Percentiles rank a stretch among this genome's conserved stretches.
Evolutionary conservation across 1,284 basidiomycete species (phyloP).

Genomic region (Irpex sp.): DNA sequence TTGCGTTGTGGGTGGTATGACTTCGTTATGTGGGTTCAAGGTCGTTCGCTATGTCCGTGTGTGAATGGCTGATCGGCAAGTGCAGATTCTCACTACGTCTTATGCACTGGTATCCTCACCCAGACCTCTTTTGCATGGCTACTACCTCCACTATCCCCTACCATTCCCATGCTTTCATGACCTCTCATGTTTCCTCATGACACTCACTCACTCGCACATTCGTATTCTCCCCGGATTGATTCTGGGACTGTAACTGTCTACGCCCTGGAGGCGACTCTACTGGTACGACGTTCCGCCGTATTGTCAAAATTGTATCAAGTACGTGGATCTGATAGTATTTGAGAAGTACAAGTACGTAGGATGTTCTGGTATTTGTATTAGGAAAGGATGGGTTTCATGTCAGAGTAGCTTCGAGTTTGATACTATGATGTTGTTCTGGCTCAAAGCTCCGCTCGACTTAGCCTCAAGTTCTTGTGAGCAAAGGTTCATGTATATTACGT

Average conservation of each 20-base stretch:
- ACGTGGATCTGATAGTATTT: background rate
- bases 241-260: background rate
- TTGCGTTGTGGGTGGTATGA: background rate
- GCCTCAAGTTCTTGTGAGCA: too few species aligned
- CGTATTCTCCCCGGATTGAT: background rate
- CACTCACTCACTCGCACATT: background rate
- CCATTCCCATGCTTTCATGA: background rate
- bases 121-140: background rate
- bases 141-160: background rate
- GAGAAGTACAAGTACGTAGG: too few species aligned
- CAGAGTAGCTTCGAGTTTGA: background rate
- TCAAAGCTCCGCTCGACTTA: background rate
- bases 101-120: too few species aligned
- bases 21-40: background rate
- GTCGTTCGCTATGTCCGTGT: background rate
- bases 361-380: background rate
- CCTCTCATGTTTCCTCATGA: background rate
- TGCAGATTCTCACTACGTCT: background rate
- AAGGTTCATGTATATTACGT: too few species aligned
- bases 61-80: background rate
- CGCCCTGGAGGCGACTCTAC: background rate
- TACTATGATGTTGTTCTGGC: background rate
- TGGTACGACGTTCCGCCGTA: background rate
- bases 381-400: background rate
- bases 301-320: background rate